Evolutionary conservation across 2,329 filamentous ascomycete species (phyloP).

Genomic region (Phyllosticta citribraziliensis): DNA sequence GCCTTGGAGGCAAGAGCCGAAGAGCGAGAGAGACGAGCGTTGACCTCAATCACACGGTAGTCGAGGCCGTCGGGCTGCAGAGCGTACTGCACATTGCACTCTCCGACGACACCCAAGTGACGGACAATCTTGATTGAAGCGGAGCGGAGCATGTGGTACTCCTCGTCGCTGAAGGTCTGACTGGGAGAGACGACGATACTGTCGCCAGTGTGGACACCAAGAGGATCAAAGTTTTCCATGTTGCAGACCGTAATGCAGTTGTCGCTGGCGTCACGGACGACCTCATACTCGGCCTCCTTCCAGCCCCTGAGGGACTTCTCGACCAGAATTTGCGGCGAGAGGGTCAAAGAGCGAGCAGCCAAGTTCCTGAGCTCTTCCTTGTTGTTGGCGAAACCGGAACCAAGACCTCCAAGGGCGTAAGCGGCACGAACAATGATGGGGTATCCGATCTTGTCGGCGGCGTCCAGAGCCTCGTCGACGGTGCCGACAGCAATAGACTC

Average conservation of each 20-base stretch:
- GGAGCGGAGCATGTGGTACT: slow-evolving; percentile 98
- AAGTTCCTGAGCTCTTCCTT: slow-evolving; percentile 88
- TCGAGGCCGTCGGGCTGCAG: slow-evolving; percentile 93
- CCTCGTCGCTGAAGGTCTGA: slow-evolving; percentile 94
- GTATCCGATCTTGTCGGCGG: slow-evolving; percentile 80
- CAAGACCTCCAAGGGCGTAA: slow-evolving; percentile 90
- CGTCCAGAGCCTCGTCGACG: slow-evolving; percentile 82
- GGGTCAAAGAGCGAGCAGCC: slow-evolving; percentile 81
- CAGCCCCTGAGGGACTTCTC: slow-evolving; percentile 99
- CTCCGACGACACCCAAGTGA: slow-evolving; percentile 91
- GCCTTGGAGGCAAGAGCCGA: slow-evolving; percentile 96
- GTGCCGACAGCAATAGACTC: slow-evolving; percentile 89
- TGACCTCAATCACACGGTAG: slow-evolving; percentile 98
- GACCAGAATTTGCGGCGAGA: slow-evolving; percentile 92
- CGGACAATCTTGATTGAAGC: slow-evolving; percentile 97
- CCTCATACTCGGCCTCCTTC: slow-evolving; percentile 99
- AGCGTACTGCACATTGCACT: slow-evolving; percentile 98
- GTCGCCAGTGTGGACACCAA: slow-evolving; percentile 96
- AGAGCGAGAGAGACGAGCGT: slow-evolving; percentile 93
- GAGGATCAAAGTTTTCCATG: slow-evolving; percentile 97
- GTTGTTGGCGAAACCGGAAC: slow-evolving; percentile 92
- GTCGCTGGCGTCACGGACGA: slow-evolving; percentile 91
- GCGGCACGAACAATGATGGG: slow-evolving; percentile 97
- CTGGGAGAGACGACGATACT: slow-evolving; percentile 96
- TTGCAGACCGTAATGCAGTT: slow-evolving; percentile 99